Percentiles rank a stretch among this genome's conserved stretches.
phyloP scores from a whole-genome alignment of 2,329 filamentous ascomycete genomes.

The Sporothrix globosa region DNA sequence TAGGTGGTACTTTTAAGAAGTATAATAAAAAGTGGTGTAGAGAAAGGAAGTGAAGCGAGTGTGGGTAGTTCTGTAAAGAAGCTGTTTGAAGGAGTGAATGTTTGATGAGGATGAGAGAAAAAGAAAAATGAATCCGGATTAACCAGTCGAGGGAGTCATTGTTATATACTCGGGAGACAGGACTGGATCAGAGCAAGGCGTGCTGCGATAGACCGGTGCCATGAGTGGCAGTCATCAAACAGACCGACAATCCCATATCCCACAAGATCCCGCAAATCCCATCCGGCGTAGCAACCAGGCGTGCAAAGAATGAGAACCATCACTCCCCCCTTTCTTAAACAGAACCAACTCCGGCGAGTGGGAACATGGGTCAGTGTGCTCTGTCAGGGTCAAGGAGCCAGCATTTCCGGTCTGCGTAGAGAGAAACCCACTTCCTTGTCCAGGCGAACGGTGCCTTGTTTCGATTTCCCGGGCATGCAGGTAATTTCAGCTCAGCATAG shows the following conservation, averaged over 20 bases:
- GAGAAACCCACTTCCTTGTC: background rate
- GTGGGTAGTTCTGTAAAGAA: constrained; percentile 13
- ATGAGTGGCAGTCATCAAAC: constrained; percentile 5
- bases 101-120: constrained; percentile 25
- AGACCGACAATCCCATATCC: constrained; percentile 24
- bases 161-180: constrained; percentile 26
- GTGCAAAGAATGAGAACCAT: constrained; percentile 20
- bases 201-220: background rate
- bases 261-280: constrained; percentile 10
- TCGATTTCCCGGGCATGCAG: constrained; percentile 6
- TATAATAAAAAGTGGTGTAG: background rate
- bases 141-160: constrained; percentile 22
- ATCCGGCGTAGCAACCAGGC: constrained; percentile 12
- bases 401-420: background rate
- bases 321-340: background rate
- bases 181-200: constrained; percentile 6
- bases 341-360: constrained; percentile 1
- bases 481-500: background rate
- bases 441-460: constrained; percentile 8
- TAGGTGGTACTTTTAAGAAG: background rate
- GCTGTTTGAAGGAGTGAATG: constrained; percentile 26
- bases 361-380: constrained; percentile 3
- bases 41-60: constrained; percentile 16
- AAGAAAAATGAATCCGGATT: background rate
- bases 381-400: background rate